These are phyloP conservation scores for Cyberlindnera nakhonratchasimensis DNA, from an alignment of 805 yeast genomes.

Conservation along the genomic window DNA sequence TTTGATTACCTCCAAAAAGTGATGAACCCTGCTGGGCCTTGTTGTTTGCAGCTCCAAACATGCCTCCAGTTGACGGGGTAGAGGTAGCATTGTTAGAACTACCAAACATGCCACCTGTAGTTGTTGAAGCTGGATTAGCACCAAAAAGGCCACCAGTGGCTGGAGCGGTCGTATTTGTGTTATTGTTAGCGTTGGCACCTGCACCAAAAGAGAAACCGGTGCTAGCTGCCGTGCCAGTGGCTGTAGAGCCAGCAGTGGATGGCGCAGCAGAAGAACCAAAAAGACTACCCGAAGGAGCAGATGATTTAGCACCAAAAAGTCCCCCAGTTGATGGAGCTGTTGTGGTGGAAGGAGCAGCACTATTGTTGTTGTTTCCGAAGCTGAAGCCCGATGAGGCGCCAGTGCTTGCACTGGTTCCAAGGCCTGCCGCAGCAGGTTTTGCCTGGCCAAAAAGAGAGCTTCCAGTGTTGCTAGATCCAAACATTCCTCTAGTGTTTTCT, in stretches of 20 bases:
- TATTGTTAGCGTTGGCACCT: slow-evolving; percentile 5
- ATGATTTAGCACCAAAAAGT: slow-evolving; percentile 28
- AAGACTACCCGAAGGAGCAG: slow-evolving; percentile 12
- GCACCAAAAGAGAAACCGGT: slow-evolving; percentile 24
- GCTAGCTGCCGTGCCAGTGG: too few relatives aligned
- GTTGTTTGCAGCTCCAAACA: slow-evolving; percentile 9
- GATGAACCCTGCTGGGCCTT: slow-evolving; percentile 13
- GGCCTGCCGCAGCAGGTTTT: slow-evolving; percentile 18
- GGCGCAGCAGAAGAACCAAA: slow-evolving; percentile 16
- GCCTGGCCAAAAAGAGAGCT: slow-evolving; percentile 23
- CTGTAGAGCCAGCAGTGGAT: slow-evolving; percentile 1
- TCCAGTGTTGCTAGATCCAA: slow-evolving; percentile 12
- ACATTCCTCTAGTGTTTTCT: too few relatives aligned
- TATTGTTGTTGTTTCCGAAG: slow-evolving; percentile 17
- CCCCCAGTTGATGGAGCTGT: slow-evolving; percentile 24
- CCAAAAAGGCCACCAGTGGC: slow-evolving; percentile 2
- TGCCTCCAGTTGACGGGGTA: slow-evolving; percentile 9
- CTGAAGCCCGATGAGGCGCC: slow-evolving; percentile 17
- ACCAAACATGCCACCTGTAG: slow-evolving; percentile 22
- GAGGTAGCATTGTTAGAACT: slow-evolving; percentile 4
- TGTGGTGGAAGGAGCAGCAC: background rate
- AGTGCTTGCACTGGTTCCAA: slow-evolving; percentile 11
- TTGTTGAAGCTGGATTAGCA: slow-evolving; percentile 4
- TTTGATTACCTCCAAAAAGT: slow-evolving; percentile 25
- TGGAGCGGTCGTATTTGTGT: slow-evolving; percentile 1